Conservation (phyloP, 2,329 filamentous ascomycete species). For the Hypocrella siamensis region DNA sequence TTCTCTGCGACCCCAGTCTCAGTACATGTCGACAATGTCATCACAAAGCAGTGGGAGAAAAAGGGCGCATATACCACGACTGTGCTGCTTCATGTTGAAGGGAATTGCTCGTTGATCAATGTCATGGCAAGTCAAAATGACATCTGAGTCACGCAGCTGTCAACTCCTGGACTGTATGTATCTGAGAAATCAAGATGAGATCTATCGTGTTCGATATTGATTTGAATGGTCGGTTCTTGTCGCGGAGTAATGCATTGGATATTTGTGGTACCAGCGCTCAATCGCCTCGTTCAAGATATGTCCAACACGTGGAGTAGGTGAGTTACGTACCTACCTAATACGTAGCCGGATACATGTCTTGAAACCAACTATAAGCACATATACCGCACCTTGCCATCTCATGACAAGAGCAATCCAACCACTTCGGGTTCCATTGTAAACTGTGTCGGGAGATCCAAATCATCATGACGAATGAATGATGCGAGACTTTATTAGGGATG, state of each 20-base stretch:
- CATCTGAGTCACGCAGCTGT: conserved; percentile 40
- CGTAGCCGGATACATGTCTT: too few species aligned
- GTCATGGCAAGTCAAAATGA: conserved; percentile 45
- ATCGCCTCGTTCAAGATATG: too few species aligned
- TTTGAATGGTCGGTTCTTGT: conserved; percentile 44
- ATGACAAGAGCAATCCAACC: conserved; percentile 40
- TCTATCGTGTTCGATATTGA: conserved; percentile 20
- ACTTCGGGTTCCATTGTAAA: conserved; percentile 31
- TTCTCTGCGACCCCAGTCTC: conserved; percentile 30
- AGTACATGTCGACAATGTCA: conserved; percentile 1
- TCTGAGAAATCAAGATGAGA: conserved; percentile 46
- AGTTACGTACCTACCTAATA: conserved; percentile 30
- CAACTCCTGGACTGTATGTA: conserved; percentile 41
- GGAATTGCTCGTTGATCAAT: conserved; percentile 42
- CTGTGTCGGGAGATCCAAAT: too few species aligned
- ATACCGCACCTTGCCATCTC: conserved; percentile 41
- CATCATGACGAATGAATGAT: too few species aligned
- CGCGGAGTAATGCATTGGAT: conserved; percentile 33
- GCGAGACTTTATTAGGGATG: too few species aligned
- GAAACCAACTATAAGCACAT: too few species aligned
- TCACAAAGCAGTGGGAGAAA: not conserved
- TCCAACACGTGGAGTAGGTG: not conserved
- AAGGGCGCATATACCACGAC: conserved; percentile 34
- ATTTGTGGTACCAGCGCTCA: conserved; percentile 27
- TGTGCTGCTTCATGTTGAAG: conserved; percentile 40